Evolutionary conservation across 805 yeast genomes (phyloP).

Genomic region (Wickerhamiella galacta): DNA sequence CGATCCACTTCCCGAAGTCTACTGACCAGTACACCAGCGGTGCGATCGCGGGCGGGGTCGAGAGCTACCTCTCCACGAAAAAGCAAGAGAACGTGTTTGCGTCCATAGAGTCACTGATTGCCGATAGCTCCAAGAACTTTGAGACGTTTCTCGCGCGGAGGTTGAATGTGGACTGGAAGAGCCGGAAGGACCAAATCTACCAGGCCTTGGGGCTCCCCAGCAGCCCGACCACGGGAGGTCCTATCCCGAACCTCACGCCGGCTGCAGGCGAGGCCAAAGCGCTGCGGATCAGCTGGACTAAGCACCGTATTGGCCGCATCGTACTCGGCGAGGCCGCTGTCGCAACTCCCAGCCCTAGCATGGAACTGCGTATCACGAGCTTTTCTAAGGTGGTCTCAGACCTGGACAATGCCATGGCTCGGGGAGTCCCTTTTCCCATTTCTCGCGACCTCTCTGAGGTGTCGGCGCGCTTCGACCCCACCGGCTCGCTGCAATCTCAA

Average conservation of each 20-base stretch:
- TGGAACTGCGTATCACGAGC: constrained; percentile 21
- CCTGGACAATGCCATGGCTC: constrained; percentile 53
- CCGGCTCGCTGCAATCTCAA: constrained; percentile 51
- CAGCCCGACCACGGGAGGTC: not conserved
- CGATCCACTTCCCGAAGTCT: constrained; percentile 24
- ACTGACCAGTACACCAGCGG: constrained; percentile 8
- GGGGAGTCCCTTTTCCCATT: constrained; percentile 36
- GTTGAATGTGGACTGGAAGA: constrained; percentile 66
- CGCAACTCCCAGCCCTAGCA: not conserved
- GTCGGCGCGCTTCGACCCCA: constrained; percentile 32
- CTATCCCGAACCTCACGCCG: not conserved
- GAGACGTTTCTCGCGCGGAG: constrained; percentile 59
- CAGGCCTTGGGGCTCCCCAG: constrained; percentile 42
- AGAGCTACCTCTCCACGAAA: constrained; percentile 44
- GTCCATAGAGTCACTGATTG: constrained; percentile 67
- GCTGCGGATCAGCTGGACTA: constrained; percentile 1
- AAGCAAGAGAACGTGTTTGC: constrained; percentile 70
- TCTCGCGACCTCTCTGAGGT: constrained; percentile 44
- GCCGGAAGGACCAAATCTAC: constrained; percentile 52
- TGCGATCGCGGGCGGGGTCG: constrained; percentile 30
- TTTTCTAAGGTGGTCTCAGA: constrained; percentile 57
- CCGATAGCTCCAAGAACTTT: constrained; percentile 64
- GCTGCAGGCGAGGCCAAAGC: too few relatives aligned
- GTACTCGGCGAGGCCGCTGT: constrained; percentile 4
- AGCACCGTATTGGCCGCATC: not conserved